Percentiles rank a stretch among this genome's conserved stretches.
Evolutionary conservation across 2,329 filamentous ascomycete species (phyloP).

Genomic region (Onygenales sp.): DNA sequence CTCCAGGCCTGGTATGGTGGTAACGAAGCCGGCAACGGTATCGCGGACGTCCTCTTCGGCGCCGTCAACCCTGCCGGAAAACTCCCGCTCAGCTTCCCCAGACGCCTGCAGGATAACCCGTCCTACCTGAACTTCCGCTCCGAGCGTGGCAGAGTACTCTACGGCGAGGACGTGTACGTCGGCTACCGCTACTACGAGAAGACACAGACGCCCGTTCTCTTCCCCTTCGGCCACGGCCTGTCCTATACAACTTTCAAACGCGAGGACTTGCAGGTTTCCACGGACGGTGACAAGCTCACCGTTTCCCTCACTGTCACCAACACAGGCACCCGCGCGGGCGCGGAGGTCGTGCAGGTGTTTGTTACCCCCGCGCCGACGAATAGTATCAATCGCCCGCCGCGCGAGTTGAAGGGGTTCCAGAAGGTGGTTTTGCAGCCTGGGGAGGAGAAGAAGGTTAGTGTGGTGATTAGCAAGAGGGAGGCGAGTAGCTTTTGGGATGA

Average conservation of each 20-base stretch:
- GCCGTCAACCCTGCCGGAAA: conserved; percentile 66
- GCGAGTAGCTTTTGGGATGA: conserved; percentile 64
- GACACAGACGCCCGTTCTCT: conserved; percentile 54
- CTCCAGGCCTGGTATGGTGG: conserved; percentile 78
- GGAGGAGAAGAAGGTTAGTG: conserved; percentile 46
- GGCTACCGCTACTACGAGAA: conserved; percentile 76
- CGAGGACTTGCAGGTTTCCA: conserved; percentile 35
- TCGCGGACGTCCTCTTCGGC: conserved; percentile 69
- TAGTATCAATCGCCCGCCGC: conserved; percentile 46
- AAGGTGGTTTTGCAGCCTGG: conserved; percentile 56
- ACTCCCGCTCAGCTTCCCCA: conserved; percentile 64
- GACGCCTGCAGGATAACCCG: conserved; percentile 58
- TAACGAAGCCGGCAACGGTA: conserved; percentile 74
- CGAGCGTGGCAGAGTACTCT: conserved; percentile 62
- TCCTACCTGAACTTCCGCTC: conserved; percentile 64
- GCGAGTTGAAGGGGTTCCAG: conserved; percentile 56
- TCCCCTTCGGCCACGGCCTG: conserved; percentile 71
- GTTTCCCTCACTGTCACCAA: conserved; percentile 43
- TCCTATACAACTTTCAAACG: conserved; percentile 63
- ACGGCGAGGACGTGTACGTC: conserved; percentile 72
- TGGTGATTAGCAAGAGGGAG: conserved; percentile 53
- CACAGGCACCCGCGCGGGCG: conserved; percentile 42
- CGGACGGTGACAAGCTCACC: conserved; percentile 37
- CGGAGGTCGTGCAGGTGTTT: conserved; percentile 49
- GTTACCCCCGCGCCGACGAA: conserved; percentile 37